Conservation (phyloP, 2,329 filamentous ascomycete genomes). For the Aspergillaceae sp. region DNA sequence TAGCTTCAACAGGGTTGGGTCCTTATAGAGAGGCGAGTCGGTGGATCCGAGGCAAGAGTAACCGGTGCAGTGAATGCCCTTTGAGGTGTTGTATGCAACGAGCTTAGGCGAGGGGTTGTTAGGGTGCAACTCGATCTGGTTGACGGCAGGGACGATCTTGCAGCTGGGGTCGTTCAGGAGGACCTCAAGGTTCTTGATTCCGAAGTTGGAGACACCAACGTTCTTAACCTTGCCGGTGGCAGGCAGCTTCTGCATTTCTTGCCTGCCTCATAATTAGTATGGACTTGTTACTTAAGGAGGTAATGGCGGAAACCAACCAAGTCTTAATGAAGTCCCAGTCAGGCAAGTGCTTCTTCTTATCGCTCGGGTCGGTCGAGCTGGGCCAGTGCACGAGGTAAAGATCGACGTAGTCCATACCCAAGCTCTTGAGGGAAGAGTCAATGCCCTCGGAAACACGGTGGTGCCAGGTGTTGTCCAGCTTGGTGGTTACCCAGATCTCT, state of each 20-base stretch:
- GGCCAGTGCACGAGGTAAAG: slow-evolving; percentile 67
- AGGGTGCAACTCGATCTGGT: slow-evolving; percentile 48
- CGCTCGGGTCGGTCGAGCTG: slow-evolving; percentile 44
- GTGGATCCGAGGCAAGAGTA: slow-evolving; percentile 50
- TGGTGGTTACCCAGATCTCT: slow-evolving; percentile 61
- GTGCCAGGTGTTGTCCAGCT: slow-evolving; percentile 59
- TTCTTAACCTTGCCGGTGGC: slow-evolving; percentile 58
- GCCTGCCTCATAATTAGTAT: slow-evolving; percentile 47
- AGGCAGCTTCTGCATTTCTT: slow-evolving; percentile 38
- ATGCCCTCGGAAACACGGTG: slow-evolving; percentile 55
- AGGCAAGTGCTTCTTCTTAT: slow-evolving; percentile 52
- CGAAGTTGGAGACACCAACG: slow-evolving; percentile 83
- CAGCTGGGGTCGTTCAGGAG: slow-evolving; percentile 58
- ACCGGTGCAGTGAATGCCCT: slow-evolving; percentile 48
- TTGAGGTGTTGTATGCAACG: slow-evolving; percentile 42
- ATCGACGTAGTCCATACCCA: slow-evolving; percentile 60
- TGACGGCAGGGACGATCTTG: slow-evolving; percentile 43
- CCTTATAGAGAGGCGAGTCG: slow-evolving; percentile 48
- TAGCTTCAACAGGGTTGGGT: slow-evolving; percentile 43
- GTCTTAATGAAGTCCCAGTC: slow-evolving; percentile 82
- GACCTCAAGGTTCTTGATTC: slow-evolving; percentile 69
- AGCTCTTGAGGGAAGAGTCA: slow-evolving; percentile 53
- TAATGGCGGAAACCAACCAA: slow-evolving; percentile 37
- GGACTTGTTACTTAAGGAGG: slow-evolving; percentile 61
- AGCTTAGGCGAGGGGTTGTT: slow-evolving; percentile 63